Evolutionary conservation across 2,329 filamentous ascomycete genomes (phyloP), one percentile per base, ranked within the genome.

Genomic region (Leptographium lundbergii): DNA sequence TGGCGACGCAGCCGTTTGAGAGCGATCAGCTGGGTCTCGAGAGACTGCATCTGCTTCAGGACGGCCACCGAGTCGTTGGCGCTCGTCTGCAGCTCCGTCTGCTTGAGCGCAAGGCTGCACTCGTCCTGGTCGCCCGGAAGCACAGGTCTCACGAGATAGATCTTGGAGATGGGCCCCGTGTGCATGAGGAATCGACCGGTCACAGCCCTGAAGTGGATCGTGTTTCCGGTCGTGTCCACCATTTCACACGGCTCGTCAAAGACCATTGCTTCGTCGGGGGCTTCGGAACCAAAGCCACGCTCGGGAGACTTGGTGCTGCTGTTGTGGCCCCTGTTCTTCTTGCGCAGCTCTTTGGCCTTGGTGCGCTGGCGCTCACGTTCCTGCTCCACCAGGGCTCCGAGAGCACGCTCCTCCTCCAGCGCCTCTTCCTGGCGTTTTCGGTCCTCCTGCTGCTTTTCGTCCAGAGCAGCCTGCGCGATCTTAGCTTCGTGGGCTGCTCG

Each of bases 401-500:
- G 78, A 34, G 84, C 77, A 29, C 86, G 79, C 63, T 91, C 84
- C 67, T 91, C 85, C 67, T 91, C 85, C 61, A 78, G 76, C 57
- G 73, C 77, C 64, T 84, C 83, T 61, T 83, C 75, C 45, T 77
- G 68, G 61, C 75, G 80, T 65, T 77, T 80, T 51, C 75, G 73
- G 48, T 79, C 76, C 56, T 81, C 76, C 54, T 76, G 75, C 63
- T 78, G 74, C 61, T 75, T 77, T 61, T 82, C 76, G 67, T 78
- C 80, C 70, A 75, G 74, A 64, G 80, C 87, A 0, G 42, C 52
- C 50, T 62, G 58, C 2, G 63, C 63, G 32, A 88, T 76, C 27
- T 81, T 82, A 25, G 87, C 87, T 72, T 95, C 89, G 62, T 95
- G 89, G 17, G 84, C 84, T 32, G 88, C 90, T 47, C 91, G 83